These are phyloP conservation scores for Bruguiera parviflora DNA, from an alignment of 345 rosid genomes.

Conservation along the genomic window DNA sequence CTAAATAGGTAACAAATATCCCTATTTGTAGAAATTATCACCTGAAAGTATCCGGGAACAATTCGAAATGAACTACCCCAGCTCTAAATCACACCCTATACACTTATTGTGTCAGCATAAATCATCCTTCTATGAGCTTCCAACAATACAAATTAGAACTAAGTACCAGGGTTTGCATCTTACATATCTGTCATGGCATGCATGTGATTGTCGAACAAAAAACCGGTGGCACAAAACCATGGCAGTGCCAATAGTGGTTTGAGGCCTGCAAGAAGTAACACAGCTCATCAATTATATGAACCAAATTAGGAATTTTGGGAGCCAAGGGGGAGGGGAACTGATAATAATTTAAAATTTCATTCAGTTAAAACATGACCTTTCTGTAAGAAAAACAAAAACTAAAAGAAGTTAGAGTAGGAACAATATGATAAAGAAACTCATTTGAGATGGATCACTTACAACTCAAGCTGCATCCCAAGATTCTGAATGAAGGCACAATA, in stretches of 20 bases:
- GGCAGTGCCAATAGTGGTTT: slow-evolving; percentile 65
- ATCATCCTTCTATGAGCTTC: background rate
- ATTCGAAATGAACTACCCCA: background rate
- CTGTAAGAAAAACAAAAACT: background rate
- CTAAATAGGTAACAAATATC: background rate
- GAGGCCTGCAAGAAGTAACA: slow-evolving; percentile 50
- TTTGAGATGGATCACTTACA: slow-evolving; percentile 41
- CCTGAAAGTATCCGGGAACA: background rate
- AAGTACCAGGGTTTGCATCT: slow-evolving; percentile 28
- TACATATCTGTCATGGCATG: slow-evolving; percentile 80
- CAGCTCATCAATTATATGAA: background rate
- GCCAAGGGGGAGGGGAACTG: too few species aligned
- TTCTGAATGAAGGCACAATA: slow-evolving; percentile 68
- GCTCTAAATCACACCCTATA: too few species aligned
- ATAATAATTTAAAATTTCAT: background rate
- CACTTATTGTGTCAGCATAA: background rate
- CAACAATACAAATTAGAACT: background rate
- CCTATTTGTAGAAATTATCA: background rate
- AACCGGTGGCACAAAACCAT: slow-evolving; percentile 83
- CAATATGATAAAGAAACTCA: background rate
- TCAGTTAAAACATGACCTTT: background rate
- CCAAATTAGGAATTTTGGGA: too few species aligned
- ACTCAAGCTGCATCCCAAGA: slow-evolving; percentile 62
- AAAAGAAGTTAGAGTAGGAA: background rate
- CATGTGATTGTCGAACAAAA: slow-evolving; percentile 75